These are phyloP conservation scores for Hypoxylon cercidicola DNA, from an alignment of 495 filamentous ascomycete species.

Conservation along the genomic window DNA sequence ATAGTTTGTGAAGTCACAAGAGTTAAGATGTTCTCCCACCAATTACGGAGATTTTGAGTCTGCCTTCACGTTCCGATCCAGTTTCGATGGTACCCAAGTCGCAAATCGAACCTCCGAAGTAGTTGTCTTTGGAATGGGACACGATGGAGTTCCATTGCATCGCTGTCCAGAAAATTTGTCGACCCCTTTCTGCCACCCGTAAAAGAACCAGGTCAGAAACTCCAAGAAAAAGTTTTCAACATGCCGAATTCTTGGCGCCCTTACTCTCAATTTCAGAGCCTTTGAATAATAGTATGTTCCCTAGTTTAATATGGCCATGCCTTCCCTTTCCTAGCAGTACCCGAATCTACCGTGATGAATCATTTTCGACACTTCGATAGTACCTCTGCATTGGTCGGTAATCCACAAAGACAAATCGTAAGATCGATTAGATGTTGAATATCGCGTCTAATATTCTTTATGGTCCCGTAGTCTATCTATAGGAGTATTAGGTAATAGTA, in stretches of 20 bases:
- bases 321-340: constrained; percentile 1
- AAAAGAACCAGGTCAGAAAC: constrained; percentile 12
- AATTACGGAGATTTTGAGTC: neutral
- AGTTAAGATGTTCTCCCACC: neutral
- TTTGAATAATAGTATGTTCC: constrained; percentile 38
- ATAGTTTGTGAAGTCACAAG: neutral
- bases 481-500: constrained; percentile 18
- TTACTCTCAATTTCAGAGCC: no score
- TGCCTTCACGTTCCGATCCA: neutral
- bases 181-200: neutral
- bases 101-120: no score
- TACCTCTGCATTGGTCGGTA: constrained; percentile 3
- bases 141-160: neutral
- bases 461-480: constrained; percentile 15
- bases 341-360: neutral
- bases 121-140: neutral
- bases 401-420: neutral
- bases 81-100: neutral
- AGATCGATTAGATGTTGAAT: neutral
- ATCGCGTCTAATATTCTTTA: neutral
- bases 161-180: neutral
- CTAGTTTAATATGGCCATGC: constrained; percentile 44
- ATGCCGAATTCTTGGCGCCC: neutral
- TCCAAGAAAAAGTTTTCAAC: constrained; percentile 22
- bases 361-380: neutral